Evolutionary conservation across 352 stramenopile genomes (phyloP).

Genomic region (Phytophthora vignae): DNA sequence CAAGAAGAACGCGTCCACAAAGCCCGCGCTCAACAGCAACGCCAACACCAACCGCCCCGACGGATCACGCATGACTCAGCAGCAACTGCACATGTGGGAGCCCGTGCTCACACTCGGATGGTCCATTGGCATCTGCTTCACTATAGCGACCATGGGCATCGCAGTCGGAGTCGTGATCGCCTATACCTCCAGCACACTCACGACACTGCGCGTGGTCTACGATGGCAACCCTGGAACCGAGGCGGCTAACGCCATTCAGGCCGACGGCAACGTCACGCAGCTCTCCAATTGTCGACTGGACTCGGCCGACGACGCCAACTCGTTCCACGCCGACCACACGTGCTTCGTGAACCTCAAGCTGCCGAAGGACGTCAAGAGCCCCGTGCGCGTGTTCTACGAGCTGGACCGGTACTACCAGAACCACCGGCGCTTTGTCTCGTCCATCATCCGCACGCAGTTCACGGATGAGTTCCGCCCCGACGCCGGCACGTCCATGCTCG

Average conservation of each 20-base stretch:
- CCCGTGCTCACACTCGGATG: conserved; percentile 75
- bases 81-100: conserved; percentile 78
- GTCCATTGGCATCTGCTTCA: conserved; percentile 64
- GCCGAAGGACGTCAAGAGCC: conserved; percentile 44
- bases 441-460: conserved; percentile 71
- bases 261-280: conserved; percentile 43
- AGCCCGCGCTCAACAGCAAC: conserved; percentile 11
- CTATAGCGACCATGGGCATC: conserved; percentile 50
- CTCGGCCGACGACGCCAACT: conserved; percentile 50
- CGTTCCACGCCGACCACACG: conserved; percentile 78
- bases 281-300: conserved; percentile 65
- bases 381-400: conserved; percentile 71
- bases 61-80: conserved; percentile 64
- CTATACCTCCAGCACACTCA: conserved; percentile 55
- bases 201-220: conserved; percentile 71
- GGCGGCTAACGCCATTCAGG: conserved; percentile 32
- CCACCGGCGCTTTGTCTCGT: conserved; percentile 79
- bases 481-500: conserved; percentile 35
- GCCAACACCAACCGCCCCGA: conserved; percentile 58
- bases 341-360: conserved; percentile 75
- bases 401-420: conserved; percentile 73
- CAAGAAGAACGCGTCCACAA: conserved; percentile 19
- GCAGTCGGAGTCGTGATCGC: conserved; percentile 60
- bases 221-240: conserved; percentile 41
- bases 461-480: conserved; percentile 61